These are phyloP conservation scores for Aspergillus ustus DNA, from an alignment of 2,329 filamentous ascomycete species.

Conservation along the genomic window DNA sequence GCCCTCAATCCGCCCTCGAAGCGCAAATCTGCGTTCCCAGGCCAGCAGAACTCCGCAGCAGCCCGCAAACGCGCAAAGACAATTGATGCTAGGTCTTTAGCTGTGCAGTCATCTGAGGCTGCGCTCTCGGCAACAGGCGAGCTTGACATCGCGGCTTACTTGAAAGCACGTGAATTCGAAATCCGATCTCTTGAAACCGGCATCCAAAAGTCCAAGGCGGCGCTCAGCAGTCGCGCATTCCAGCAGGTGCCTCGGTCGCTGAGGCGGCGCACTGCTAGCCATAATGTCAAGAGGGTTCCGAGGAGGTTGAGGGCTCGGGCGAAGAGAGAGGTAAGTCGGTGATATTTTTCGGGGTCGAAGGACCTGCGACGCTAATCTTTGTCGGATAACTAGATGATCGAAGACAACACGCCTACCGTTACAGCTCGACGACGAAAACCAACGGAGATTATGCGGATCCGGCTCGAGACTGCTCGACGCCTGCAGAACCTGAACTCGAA, in stretches of 20 bases:
- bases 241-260: conserved; percentile 86
- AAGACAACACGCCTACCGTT: conserved; percentile 88
- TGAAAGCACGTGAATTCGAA: conserved; percentile 85
- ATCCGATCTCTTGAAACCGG: conserved; percentile 82
- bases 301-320: conserved; percentile 74
- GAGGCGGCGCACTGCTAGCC: conserved; percentile 86
- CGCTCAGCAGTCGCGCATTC: conserved; percentile 74
- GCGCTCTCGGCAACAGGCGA: conserved; percentile 69
- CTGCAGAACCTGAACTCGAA: conserved; percentile 64
- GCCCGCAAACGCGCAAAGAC: conserved; percentile 50
- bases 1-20: conserved; percentile 36
- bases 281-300: conserved; percentile 91
- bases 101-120: conserved; percentile 50
- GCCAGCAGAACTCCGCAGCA: conserved; percentile 31
- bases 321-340: conserved; percentile 57
- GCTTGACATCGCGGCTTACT: conserved; percentile 81
- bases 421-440: conserved; percentile 58
- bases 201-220: conserved; percentile 74
- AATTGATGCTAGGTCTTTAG: conserved; percentile 48
- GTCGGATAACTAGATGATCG: conserved; percentile 67
- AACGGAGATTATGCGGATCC: conserved; percentile 52
- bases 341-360: not conserved
- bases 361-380: not conserved
- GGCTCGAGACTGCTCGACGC: conserved; percentile 76
- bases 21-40: conserved; percentile 34